phyloP scores from a whole-genome alignment of 441 rosid species.

The Euphorbia celastroides region DNA sequence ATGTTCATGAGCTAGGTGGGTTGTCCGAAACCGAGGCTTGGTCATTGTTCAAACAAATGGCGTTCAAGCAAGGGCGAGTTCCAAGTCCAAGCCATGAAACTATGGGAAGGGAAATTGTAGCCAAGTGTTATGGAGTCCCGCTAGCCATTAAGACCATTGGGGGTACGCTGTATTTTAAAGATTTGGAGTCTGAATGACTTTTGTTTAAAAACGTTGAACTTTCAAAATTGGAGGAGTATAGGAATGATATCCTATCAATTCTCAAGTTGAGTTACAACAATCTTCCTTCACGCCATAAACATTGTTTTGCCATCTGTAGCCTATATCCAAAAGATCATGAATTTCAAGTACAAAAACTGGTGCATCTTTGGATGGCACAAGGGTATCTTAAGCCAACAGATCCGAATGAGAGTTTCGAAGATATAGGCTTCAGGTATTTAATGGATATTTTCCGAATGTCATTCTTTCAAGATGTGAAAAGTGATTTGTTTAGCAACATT shows the following conservation, averaged over 20 bases:
- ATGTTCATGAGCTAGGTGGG: too few relatives aligned
- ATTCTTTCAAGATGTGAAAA: constrained; percentile 22
- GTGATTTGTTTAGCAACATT: constrained; percentile 12
- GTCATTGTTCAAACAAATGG: too few relatives aligned
- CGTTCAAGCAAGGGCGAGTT: too few relatives aligned
- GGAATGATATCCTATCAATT: not conserved
- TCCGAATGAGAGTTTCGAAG: too few relatives aligned
- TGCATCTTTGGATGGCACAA: too few relatives aligned
- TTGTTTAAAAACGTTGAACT: constrained; percentile 10
- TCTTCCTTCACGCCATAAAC: constrained; percentile 20
- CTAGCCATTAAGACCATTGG: constrained; percentile 25
- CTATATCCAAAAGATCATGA: constrained; percentile 11
- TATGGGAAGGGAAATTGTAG: too few relatives aligned
- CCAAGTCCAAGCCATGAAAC: too few relatives aligned
- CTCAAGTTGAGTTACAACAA: constrained; percentile 23
- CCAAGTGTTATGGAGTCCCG: constrained; percentile 31
- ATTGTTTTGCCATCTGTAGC: too few relatives aligned
- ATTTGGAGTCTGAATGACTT: not conserved
- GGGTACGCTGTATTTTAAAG: constrained; percentile 15
- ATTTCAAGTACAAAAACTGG: not conserved
- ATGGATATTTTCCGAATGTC: constrained; percentile 19
- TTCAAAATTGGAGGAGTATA: not conserved
- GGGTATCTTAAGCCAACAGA: too few relatives aligned
- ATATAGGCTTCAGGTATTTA: too few relatives aligned
- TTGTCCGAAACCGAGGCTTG: too few relatives aligned